Conservation (phyloP, 768 basidiomycete species). For the Xanthoconium stramineum region DNA sequence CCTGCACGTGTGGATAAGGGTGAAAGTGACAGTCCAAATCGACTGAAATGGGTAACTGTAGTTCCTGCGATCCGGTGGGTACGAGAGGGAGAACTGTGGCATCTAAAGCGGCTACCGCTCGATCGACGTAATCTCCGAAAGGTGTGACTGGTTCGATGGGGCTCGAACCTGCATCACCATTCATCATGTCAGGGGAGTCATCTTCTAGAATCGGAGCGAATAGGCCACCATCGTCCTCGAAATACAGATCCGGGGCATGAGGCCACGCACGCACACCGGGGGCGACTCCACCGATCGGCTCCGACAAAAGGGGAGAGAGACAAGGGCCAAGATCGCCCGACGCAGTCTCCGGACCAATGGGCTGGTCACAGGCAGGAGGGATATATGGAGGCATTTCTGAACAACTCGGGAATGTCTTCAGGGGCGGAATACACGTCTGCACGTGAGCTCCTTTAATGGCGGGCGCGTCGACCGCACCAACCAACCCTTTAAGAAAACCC, state of each 20-base stretch:
- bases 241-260: constrained; percentile 15
- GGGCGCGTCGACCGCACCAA: constrained; percentile 69
- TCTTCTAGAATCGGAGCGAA: constrained; percentile 68
- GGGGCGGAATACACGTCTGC: constrained; percentile 85
- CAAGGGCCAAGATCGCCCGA: not conserved
- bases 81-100: constrained; percentile 20
- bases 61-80: constrained; percentile 14
- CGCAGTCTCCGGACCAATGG: not conserved
- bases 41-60: constrained; percentile 21
- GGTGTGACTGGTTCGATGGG: constrained; percentile 75
- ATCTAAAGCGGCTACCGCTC: constrained; percentile 51
- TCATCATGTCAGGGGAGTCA: constrained; percentile 53
- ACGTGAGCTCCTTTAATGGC: constrained; percentile 85
- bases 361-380: constrained; percentile 32
- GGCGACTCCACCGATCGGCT: constrained; percentile 5
- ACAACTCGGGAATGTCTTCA: constrained; percentile 23
- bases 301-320: constrained; percentile 11
- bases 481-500: constrained; percentile 76
- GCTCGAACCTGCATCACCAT: constrained; percentile 57
- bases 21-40: constrained; percentile 21
- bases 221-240: constrained; percentile 31
- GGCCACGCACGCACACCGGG: constrained; percentile 15
- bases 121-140: constrained; percentile 74
- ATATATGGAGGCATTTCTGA: constrained; percentile 12
- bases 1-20: constrained; percentile 11